Base-by-base conservation (phyloP, 2,329 filamentous ascomycete species). In the Westerdykella sp. region DNA sequence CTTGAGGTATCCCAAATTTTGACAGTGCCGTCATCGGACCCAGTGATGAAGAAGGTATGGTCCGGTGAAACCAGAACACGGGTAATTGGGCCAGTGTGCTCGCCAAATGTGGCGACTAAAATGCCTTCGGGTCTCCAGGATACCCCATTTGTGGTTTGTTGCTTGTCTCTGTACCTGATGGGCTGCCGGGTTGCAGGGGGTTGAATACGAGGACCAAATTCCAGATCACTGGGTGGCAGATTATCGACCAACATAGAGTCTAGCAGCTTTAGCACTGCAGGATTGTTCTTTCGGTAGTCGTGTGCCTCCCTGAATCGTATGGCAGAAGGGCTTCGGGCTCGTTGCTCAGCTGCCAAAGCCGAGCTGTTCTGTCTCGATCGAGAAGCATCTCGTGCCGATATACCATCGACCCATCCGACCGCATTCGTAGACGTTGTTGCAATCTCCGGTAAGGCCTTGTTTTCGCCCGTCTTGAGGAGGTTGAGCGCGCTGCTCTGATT, bases 11-110 rank as follows among this genome's bases (percentile, higher is more conserved):
- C 93, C 93, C 93, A 98, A 5, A 98, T 78, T 60, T 87, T 95
- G 44, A 96, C 87, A 6, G 79, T 81, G 2, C 93, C 87, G 66
- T 98, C 93, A 57, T 95, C 87, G 9, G 90, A 91, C 6, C 83
- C 91, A 1, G 93, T 97, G 44, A 96, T 77, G 66, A 98, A 98
- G 69, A 98, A 98, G 4, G 83, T 73, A 63, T 98, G 91, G 60
- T 98, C 93, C 0, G 91, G 88, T 1, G 93, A 84, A 6, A 88
- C 80, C 2, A 85, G 74, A 10, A 97, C 80, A 9, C 90, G 81
- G 58, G 85, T 95, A 50, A 97, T 80, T 6, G 87, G 79, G 0
- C 81, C 87, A 22, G 76, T 82, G 61, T 98, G 93, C 63, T 98
- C 93, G 1, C 86, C 81, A 59, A 97, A 89, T 1, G 87, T 87